A percentile compares a stretch with the other conserved stretches of the same genome.
Conservation (phyloP, 768 basidiomycete species). For the Leucosporidium scottii region DNA sequence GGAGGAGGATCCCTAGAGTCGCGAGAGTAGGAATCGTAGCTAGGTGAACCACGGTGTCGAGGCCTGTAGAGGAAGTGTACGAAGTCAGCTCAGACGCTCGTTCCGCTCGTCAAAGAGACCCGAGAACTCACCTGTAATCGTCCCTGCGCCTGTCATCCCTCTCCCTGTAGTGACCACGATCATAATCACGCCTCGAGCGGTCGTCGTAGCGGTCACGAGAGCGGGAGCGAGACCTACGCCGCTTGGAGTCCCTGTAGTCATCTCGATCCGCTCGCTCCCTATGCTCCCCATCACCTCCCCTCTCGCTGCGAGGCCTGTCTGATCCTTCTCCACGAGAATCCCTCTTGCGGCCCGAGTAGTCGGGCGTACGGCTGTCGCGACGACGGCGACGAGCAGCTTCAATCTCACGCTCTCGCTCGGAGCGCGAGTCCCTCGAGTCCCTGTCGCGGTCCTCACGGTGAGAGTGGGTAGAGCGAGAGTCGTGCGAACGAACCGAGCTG, state of each 20-base stretch:
- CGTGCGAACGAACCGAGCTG: slow-evolving; percentile 2
- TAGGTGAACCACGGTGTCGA: not conserved
- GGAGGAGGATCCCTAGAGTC: not conserved
- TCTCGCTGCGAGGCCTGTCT: not conserved
- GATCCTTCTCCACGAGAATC: too few relatives aligned
- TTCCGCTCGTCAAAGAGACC: not conserved
- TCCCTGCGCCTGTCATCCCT: not conserved
- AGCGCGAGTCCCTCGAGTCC: not conserved
- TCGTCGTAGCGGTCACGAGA: not conserved
- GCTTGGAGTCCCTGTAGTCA: slow-evolving; percentile 1
- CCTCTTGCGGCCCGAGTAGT: not conserved
- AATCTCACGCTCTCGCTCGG: too few relatives aligned
- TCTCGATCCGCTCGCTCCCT: not conserved
- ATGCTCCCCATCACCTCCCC: too few relatives aligned
- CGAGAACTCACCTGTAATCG: not conserved
- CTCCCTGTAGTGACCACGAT: not conserved
- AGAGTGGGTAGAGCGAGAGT: not conserved
- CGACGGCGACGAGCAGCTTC: not conserved
- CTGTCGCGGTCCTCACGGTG: not conserved
- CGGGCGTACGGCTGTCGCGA: not conserved
- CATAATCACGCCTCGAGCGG: not conserved
- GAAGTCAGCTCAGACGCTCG: too few relatives aligned
- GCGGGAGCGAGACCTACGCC: not conserved
- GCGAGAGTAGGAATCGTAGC: slow-evolving; percentile 1
- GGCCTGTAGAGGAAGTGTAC: not conserved